Conservation (phyloP, 1,139 yeast species). For the Suhomyces yuchorum region DNA sequence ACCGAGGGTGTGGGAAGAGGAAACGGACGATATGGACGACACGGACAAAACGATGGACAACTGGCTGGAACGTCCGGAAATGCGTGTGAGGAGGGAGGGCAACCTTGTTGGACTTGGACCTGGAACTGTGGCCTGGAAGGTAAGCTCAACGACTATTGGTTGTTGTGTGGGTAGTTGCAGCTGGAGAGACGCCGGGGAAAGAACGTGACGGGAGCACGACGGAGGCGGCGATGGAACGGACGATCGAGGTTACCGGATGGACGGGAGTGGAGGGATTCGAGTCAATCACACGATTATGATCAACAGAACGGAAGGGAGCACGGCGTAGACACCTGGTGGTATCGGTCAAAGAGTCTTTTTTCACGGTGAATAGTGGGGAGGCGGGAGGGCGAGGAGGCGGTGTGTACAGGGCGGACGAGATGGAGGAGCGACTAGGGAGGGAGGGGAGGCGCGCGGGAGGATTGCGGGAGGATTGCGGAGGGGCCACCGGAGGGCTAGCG, state of each 20-base stretch:
- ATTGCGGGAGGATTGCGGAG: background rate
- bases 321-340: conserved; percentile 3
- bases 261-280: background rate
- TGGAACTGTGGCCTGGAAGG: no score
- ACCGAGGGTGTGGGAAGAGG: background rate
- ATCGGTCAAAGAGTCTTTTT: conserved; percentile 1
- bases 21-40: background rate
- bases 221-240: background rate
- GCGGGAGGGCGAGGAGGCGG: conserved; percentile 1
- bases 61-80: background rate
- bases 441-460: background rate
- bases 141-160: no score
- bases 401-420: background rate
- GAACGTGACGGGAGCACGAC: background rate
- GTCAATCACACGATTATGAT: background rate
- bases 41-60: background rate
- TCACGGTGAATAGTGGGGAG: conserved; percentile 3
- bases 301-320: background rate
- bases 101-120: background rate
- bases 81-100: background rate
- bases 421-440: background rate
- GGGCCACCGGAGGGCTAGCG: background rate
- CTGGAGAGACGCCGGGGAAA: background rate
- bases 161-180: background rate
- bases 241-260: background rate